Percentiles rank a stretch among this genome's conserved stretches.
Evolutionary conservation across 306 rosid genomes (phyloP).

Genomic region (Begonia fuchsioides): DNA sequence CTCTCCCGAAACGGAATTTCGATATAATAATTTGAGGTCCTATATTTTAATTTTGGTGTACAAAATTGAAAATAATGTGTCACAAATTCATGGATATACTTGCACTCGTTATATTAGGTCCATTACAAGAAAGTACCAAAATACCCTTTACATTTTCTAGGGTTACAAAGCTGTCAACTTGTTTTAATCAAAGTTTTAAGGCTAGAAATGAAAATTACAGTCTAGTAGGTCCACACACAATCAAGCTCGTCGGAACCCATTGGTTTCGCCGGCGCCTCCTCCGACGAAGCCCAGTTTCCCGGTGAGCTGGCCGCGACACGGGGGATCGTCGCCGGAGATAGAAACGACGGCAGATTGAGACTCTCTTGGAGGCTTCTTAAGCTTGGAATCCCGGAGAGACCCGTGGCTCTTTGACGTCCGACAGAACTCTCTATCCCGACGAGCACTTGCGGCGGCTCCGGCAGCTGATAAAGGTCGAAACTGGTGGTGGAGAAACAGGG

Average conservation of each 20-base stretch:
- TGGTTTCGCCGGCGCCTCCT: conserved; percentile 18
- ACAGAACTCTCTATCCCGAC: background rate
- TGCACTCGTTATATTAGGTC: too few species aligned
- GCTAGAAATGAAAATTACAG: too few species aligned
- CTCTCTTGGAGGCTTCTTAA: conserved; percentile 68
- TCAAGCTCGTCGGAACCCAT: conserved; percentile 38
- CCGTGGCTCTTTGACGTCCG: conserved; percentile 22
- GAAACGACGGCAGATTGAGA: conserved; percentile 48
- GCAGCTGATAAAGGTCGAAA: conserved; percentile 4
- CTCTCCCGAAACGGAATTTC: too few species aligned
- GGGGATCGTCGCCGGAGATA: conserved; percentile 12
- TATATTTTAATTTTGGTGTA: too few species aligned
- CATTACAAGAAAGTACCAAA: too few species aligned
- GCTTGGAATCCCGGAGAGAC: conserved; percentile 56
- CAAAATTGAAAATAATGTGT: too few species aligned
- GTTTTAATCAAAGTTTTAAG: too few species aligned
- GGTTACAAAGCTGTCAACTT: too few species aligned
- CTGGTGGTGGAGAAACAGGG: conserved; percentile 96
- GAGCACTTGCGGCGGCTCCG: background rate
- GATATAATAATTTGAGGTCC: too few species aligned
- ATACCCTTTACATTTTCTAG: too few species aligned
- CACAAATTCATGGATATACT: too few species aligned
- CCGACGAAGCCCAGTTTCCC: conserved; percentile 24
- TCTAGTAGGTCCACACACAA: conserved; percentile 66
- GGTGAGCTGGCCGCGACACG: background rate